Base-by-base conservation (phyloP, 1,284 basidiomycete species). In the Agaricales sp. region DNA sequence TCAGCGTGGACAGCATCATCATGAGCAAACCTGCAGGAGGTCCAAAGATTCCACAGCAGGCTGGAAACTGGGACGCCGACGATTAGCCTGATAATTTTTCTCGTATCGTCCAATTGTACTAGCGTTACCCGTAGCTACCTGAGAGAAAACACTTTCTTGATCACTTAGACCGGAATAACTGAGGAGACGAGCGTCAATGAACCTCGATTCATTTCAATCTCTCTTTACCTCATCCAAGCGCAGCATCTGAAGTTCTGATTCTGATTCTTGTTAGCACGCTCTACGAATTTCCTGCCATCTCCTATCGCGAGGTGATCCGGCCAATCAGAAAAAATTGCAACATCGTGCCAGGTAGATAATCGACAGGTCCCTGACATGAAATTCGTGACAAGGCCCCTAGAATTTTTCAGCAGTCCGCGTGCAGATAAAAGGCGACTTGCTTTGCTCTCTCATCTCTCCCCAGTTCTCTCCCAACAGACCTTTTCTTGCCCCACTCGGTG, bases 1-100 rank as follows among this genome's bases (percentile, higher is more conserved):
- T 99, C 45, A 87, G 86, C 52, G 96, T 99, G 8, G 96, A 99
- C 67, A 91, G 88, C 59, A 97, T 98, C 67, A 99, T 99, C 69
- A 95, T 97, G 82, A 92, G 89, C 66, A 92, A 92, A 63, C 89
- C 89, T 46, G 90, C 91, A 1, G 91, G 91, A 50, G 87, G 87
- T 49, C 87, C 87, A 43, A 90, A 89, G 62, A 71, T 90, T 51
- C 87, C 87, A 50, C 85, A 90, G 60, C 87, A 90, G 61, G 72
- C 82, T 37, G 80, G 84, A 14, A 87, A 87, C 61, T 90, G 87
- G 87, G 87, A 90, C 55, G 82, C 82, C 18, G 87, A 89, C 58
- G 78, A 80, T 63, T 75, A 43, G 49, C 8, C 13, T 8, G 16
- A 47, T 8, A 20, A 16, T n/a, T n/a, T n/a, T n/a, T n/a, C n/a